phyloP scores from a whole-genome alignment of 2,329 filamentous ascomycete genomes.

The Xenoacremonium recifei region DNA sequence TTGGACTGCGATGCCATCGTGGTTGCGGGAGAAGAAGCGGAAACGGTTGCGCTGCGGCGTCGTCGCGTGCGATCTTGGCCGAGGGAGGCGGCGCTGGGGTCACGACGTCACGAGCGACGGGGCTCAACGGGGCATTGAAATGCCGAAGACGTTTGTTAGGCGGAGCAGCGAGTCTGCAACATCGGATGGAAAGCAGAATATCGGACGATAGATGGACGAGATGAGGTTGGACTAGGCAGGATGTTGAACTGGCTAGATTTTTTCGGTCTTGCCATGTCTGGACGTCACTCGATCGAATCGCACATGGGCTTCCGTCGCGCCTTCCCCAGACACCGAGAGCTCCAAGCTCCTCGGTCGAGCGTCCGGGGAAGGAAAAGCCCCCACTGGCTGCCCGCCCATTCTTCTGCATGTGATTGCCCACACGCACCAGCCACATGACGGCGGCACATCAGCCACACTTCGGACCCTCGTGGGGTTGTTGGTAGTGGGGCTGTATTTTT shows the following conservation, averaged over 20 bases:
- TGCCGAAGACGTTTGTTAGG: not conserved
- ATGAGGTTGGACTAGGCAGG: too few species aligned
- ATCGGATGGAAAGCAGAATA: not conserved
- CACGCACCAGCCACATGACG: constrained; percentile 9
- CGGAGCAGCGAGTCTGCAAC: not conserved
- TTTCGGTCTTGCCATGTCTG: too few species aligned
- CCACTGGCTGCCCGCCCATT: constrained; percentile 18
- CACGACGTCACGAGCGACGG: constrained; percentile 25
- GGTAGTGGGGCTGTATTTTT: constrained; percentile 16
- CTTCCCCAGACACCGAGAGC: not conserved
- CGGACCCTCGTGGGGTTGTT: not conserved
- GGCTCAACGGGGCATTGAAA: constrained; percentile 9
- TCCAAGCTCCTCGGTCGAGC: constrained; percentile 27
- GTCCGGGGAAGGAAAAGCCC: constrained; percentile 24
- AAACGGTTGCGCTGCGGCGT: constrained; percentile 1
- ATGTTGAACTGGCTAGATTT: too few species aligned
- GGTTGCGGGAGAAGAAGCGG: constrained; percentile 2
- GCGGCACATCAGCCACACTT: constrained; percentile 12
- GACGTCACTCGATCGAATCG: not conserved
- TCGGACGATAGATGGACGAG: too few species aligned
- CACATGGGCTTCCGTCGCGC: not conserved
- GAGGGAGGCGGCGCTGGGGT: not conserved
- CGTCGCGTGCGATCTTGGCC: not conserved
- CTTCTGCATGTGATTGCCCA: constrained; percentile 28
- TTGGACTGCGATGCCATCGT: constrained; percentile 77